Evolutionary conservation across 495 filamentous ascomycete species (phyloP), one percentile per base, ranked within the genome.

Genomic region (Schizothecium vesticola): DNA sequence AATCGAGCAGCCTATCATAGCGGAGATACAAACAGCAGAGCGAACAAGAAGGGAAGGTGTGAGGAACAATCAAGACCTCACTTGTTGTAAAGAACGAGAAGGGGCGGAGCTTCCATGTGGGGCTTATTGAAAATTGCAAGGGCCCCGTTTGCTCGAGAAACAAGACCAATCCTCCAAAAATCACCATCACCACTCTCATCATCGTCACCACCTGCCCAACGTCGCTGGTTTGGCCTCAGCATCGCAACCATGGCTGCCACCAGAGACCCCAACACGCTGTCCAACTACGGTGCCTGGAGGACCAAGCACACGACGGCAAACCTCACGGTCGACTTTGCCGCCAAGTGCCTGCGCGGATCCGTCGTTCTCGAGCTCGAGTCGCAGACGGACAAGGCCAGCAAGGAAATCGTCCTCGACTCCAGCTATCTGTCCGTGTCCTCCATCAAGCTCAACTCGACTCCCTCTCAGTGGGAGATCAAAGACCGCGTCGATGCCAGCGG

Each of bases 261-360:
- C 66, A 86, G 90, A 72, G 94, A 99, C 78, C 94, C 94, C 16
- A 97, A 94, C 75, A 97, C 94, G 26, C 82, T 95, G 21, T 91
- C 91, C 74, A 99, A 99, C 80, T 96, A 97, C 80, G 87, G 90
- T 77, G 86, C 88, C 59, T 97, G 92, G 85, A 77, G 84, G 23
- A 97, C 92, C 24, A 90, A 84, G 69, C 91, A 97, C 78, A 92
- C 91, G 12, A 88, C 84, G 12, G 90, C 91, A 55, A 88, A 91
- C 75, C 85, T 97, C 67, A 86, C 85, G 59, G 89, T 99, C 69
- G 86, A 94, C 67, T 99, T 97, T 75, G 85, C 89, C 61, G 85
- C 86, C 73, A 88, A 90, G 77, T 82, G 85, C 66, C 84, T 99
- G 51, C 83, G 81, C 28, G 94, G 94, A 9, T 90, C 86, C 67